Evolutionary conservation across 1,284 basidiomycete species (phyloP).

Genomic region (Ustilago trichophora): DNA sequence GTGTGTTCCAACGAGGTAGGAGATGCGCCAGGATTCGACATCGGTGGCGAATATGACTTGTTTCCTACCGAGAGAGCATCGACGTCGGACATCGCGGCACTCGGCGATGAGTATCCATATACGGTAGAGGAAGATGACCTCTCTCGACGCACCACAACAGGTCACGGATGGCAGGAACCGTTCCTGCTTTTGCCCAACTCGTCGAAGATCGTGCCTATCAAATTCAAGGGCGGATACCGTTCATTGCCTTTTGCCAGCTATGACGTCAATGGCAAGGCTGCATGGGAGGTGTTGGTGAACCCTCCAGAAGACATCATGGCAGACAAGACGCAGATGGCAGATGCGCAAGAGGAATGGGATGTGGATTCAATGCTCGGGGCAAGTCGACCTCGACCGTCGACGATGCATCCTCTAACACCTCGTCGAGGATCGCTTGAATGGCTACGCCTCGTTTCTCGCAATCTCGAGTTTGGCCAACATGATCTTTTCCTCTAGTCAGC

Average conservation of each 20-base stretch:
- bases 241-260: slow-evolving; percentile 24
- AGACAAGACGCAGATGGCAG: slow-evolving; percentile 1
- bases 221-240: slow-evolving; percentile 29
- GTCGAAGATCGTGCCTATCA: slow-evolving; percentile 20
- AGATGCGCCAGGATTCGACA: slow-evolving; percentile 35
- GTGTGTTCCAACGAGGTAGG: slow-evolving; percentile 30
- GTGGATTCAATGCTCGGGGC: slow-evolving; percentile 34
- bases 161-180: slow-evolving; percentile 42
- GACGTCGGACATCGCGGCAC: not conserved
- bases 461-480: slow-evolving; percentile 26
- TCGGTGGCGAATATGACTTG: slow-evolving; percentile 29
- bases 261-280: slow-evolving; percentile 12
- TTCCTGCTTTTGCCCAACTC: slow-evolving; percentile 29
- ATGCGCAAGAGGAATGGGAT: slow-evolving; percentile 38
- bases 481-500: slow-evolving; percentile 23
- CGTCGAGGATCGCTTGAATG: slow-evolving; percentile 30
- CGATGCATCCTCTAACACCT: slow-evolving; percentile 25
- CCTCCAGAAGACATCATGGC: slow-evolving; percentile 19
- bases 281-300: slow-evolving; percentile 32
- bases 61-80: slow-evolving; percentile 4
- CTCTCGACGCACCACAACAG: slow-evolving; percentile 20
- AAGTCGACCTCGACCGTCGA: slow-evolving; percentile 16
- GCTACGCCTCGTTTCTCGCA: slow-evolving; percentile 30
- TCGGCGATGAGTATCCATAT: slow-evolving; percentile 25
- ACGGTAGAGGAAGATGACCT: slow-evolving; percentile 24